Base-by-base conservation (phyloP, 768 basidiomycete species). In the Lentinus brumalis region DNA sequence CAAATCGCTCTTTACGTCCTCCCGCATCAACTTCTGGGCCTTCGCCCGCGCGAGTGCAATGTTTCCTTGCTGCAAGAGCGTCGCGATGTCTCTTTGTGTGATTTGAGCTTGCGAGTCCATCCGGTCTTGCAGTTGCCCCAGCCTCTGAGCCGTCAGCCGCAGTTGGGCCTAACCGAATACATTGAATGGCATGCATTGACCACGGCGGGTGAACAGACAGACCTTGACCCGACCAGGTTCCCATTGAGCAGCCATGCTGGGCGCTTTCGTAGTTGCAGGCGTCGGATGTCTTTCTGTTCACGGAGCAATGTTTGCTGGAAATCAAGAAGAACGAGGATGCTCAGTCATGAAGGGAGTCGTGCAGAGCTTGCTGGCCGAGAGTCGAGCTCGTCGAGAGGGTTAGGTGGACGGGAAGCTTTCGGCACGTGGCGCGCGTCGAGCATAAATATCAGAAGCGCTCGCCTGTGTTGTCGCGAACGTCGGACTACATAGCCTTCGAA, bases 121-220 rank as follows among this genome's bases (percentile, higher is more conserved):
- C 71, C 83, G 84, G 62, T 86, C 84, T 68, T 89, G 88, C 16
- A 89, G 70, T 65, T 91, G 88, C 18, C 86, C 86, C 31, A 92
- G 78, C 53, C 80, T 80, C 63, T 88, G 86, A 49, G 83, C 83
- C 8, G 89, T 81, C 29, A 83, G 77, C 60, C 86, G 81, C 50
- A 92, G 78, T 60, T 88, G 84, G 18, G 79, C 75, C 90, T 92
- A 57, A n/a, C 26, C 15, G 30, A 21, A 31, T 15, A 18, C 18
- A 14, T 44, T 58, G 47, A 58, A 58, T 16, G 7, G 11, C 41
- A n/a, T 35, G 30, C 54, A 53, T 53, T 16, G 21, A 31, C 26
- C 21, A 56, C 16, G 5, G 18, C 5, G 14, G 31, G 12, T 12
- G 26, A 31, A 26, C 21, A n/a, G 51, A 53, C 70, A 38, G 26